Base-by-base conservation (phyloP, 148 eudicot genomes). In the Rhododendron griersonianum region DNA sequence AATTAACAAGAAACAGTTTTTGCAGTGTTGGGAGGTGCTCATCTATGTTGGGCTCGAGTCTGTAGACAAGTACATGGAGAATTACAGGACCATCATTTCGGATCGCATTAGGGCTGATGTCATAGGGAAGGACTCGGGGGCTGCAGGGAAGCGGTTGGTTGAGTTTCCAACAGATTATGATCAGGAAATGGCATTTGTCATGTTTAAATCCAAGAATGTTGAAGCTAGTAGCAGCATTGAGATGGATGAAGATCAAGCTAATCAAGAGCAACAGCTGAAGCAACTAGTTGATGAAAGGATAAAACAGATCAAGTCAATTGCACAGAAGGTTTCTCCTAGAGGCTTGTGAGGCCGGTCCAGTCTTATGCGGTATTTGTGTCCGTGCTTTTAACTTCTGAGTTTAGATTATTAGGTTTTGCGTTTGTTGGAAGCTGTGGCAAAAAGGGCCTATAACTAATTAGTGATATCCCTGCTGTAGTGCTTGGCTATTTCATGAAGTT, bases 1-100 rank as follows among this genome's bases (percentile, higher is more conserved):
- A 86, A 96, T 96, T 89, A 96, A 95, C 90, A 96, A 92, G 91
- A 95, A 89, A 75, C 98, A 96, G 84, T 94, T 95, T 86, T 80
- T 88, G 16, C 96, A 94, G 88, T 96, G 96, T 83, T 96, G 99
- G 99, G 99, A 96, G 88, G 92, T 96, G 84, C 97, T 96, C 59
- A 88, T 95, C 81, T 96, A 94, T 86, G 85, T 95, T 30, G 88
- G 96, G 76, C 94, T 96, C 51, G 92, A 93, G 87, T 93, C 93
- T 13, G 87, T 90, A 45, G 95, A 92, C 41, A 95, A 93, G 83
- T 87, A 94, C 88, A 90, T 93, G 92, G 94, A 96, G 82, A 93
- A 91, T 85, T 96, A 80, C 90, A 86, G 83, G 87, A 90, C 90
- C 14, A 90, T 95, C 67, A 83, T 95, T 74, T 81, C 94, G 7